Conservation (phyloP, 495 filamentous ascomycete genomes). For the Penicillium taxi region DNA sequence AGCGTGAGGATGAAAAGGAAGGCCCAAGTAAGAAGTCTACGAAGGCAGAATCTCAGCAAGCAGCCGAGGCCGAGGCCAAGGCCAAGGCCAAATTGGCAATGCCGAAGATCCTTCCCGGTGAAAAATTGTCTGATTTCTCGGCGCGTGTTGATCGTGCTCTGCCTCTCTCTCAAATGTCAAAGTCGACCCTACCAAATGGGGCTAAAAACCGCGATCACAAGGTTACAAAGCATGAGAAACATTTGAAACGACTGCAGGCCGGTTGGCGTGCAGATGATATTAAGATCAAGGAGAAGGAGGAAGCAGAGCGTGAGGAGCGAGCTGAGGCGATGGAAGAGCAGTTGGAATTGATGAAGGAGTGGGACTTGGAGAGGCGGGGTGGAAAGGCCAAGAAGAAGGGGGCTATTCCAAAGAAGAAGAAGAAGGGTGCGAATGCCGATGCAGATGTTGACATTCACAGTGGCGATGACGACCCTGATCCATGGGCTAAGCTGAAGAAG, state of each 20-base stretch:
- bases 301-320: slow-evolving; percentile 55
- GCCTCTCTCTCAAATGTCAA: slow-evolving; percentile 58
- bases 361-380: slow-evolving; percentile 38
- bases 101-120: slow-evolving; percentile 71
- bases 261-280: slow-evolving; percentile 75
- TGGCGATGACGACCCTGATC: slow-evolving; percentile 55
- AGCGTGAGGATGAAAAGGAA: slow-evolving; percentile 18
- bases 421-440: slow-evolving; percentile 26
- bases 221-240: slow-evolving; percentile 75
- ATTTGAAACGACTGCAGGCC: slow-evolving; percentile 69
- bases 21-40: not conserved
- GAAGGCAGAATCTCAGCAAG: slow-evolving; percentile 5
- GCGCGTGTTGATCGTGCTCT: slow-evolving; percentile 81
- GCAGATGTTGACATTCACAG: too few species aligned
- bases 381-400: slow-evolving; percentile 54
- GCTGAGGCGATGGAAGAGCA: slow-evolving; percentile 46
- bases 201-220: slow-evolving; percentile 44
- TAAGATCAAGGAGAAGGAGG: slow-evolving; percentile 54
- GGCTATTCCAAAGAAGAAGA: slow-evolving; percentile 26
- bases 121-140: slow-evolving; percentile 72
- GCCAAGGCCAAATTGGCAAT: slow-evolving; percentile 19
- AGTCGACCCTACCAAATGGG: slow-evolving; percentile 19
- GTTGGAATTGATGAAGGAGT: slow-evolving; percentile 40
- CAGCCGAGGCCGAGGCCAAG: not conserved
- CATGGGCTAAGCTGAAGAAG: slow-evolving; percentile 65